These are phyloP conservation scores for Aspergillus flavus DNA, from an alignment of 2,329 filamentous ascomycete genomes.

Conservation along the genomic window DNA sequence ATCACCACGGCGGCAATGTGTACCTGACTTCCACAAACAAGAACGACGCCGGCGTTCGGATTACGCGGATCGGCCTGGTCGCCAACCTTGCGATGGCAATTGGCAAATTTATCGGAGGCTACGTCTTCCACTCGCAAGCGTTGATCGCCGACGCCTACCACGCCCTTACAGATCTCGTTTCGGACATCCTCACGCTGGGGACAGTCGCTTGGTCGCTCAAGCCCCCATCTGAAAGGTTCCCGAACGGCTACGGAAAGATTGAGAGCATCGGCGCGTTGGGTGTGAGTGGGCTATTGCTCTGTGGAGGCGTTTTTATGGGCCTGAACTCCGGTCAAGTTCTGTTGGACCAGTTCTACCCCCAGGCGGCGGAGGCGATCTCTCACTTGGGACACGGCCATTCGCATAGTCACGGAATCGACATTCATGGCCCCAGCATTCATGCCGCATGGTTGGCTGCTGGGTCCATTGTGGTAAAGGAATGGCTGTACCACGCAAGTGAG, in stretches of 20 bases:
- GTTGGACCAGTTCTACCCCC: conserved; percentile 72
- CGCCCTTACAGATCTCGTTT: conserved; percentile 91
- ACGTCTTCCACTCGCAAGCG: conserved; percentile 91
- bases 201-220: conserved; percentile 93
- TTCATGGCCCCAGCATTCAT: conserved; percentile 78
- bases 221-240: conserved; percentile 80
- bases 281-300: conserved; percentile 86
- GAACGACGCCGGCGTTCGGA: conserved; percentile 89
- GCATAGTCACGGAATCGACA: conserved; percentile 54
- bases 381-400: conserved; percentile 49
- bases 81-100: conserved; percentile 94
- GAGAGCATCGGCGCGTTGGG: conserved; percentile 92
- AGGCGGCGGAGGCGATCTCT: conserved; percentile 57
- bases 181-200: conserved; percentile 88
- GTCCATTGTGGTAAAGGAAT: conserved; percentile 92
- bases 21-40: conserved; percentile 82
- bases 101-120: conserved; percentile 88
- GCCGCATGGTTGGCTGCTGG: conserved; percentile 92
- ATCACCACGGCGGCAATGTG: conserved; percentile 78
- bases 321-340: conserved; percentile 72
- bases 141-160: conserved; percentile 94
- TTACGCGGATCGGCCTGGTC: conserved; percentile 84
- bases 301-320: conserved; percentile 90
- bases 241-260: conserved; percentile 94
- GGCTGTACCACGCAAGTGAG: conserved; percentile 94